Base-by-base conservation (phyloP, 192 early-diverging fungal genomes). In the Backusella psychrophila region DNA sequence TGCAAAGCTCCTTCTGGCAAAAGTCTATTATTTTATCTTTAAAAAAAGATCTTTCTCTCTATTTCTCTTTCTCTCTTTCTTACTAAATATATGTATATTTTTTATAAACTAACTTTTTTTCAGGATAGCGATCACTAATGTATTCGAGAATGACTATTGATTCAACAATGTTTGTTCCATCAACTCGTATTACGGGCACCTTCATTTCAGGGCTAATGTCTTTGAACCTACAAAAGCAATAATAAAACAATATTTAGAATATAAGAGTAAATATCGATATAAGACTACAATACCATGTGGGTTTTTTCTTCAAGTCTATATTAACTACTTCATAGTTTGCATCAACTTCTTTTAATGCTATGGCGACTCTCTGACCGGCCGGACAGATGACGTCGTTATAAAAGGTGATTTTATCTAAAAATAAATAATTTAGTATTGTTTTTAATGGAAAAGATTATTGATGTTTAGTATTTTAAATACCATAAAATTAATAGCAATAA, bases 231-330 rank as follows among this genome's bases (percentile, higher is more conserved):
- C 7, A 23, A 34, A 23, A 21, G 76, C 11, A 39, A 39, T 3
- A 39, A 4, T 36, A 44, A 26, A 46, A 44, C n/a, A 14, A 29
- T 39, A 39, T 39, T 39, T 39, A 39, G 38, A 39, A 39, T 39
- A 12, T 0, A 39, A 39, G 38, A 12, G 38, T 39, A 11, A 9
- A 39, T 39, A 39, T 39, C 38, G 38, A 39, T 11, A 39, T 11
- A 11, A 39, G 38, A 39, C 38, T 39, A 2, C 87, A 80, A 76
- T 84, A 92, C 82, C 91, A 90, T 9, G 80, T 73, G 15, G 90
- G 90, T 66, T 91, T 90, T 75, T 89, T 89, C n/a, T 73, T 35
- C 29, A 94, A 79, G 68, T 94, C 91, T 69, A 94, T 93, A n/a
- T 87, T 74, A 39, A 91, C 84, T 8, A 85, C 69, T 53, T 86